Conservation (phyloP, 2,329 filamentous ascomycete species). For the Aureobasidium sp. region DNA sequence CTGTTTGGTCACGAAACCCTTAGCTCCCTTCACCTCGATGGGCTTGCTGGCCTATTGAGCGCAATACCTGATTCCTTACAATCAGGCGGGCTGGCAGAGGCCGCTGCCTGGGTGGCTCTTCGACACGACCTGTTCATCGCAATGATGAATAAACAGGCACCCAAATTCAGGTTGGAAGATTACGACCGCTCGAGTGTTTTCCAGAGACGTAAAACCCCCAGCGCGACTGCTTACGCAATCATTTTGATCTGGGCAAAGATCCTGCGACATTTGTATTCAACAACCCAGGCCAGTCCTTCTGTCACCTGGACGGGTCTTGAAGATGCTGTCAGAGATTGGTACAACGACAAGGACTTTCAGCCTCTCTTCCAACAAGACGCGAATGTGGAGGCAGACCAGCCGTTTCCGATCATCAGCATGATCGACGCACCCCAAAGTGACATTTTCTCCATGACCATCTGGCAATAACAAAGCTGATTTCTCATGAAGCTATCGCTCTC, state of each 20-base stretch:
- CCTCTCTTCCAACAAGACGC: not conserved
- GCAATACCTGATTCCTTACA: not conserved
- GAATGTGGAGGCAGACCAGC: not conserved
- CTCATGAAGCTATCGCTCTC: not conserved
- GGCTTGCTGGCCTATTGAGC: not conserved
- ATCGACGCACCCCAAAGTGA: not conserved
- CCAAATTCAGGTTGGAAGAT: not conserved
- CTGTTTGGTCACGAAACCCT: not conserved
- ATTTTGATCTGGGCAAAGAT: not conserved
- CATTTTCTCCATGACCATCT: too few species aligned
- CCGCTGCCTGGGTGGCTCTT: not conserved
- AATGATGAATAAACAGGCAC: not conserved
- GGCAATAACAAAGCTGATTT: not conserved
- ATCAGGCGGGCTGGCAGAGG: not conserved
- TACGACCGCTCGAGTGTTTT: not conserved
- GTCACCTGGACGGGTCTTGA: not conserved
- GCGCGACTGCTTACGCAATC: not conserved
- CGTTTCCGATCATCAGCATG: not conserved
- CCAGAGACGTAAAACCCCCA: not conserved
- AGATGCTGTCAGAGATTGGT: not conserved
- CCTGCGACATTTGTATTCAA: not conserved
- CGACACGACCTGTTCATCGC: not conserved
- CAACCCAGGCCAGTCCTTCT: not conserved
- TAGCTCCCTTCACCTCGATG: not conserved
- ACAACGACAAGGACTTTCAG: not conserved